Percentiles rank a stretch among this genome's conserved stretches.
Conservation (phyloP, 2,329 filamentous ascomycete genomes). For the Exophiala mesophila region DNA sequence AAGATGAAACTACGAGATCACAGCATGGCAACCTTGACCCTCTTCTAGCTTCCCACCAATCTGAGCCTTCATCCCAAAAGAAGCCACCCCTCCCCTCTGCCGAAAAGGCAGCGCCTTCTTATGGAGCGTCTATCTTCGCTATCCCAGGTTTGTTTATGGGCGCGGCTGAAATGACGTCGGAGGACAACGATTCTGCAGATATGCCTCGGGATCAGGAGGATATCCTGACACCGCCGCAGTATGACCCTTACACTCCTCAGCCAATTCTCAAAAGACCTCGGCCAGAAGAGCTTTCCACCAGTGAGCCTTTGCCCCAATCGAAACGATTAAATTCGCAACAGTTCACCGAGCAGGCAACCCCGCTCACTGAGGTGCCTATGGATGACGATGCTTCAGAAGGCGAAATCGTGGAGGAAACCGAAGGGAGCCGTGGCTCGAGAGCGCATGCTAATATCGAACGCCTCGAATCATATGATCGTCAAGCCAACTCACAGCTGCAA, state of each 20-base stretch:
- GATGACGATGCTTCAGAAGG: constrained; percentile 18
- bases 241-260: neutral
- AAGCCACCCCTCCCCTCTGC: too few species aligned
- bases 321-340: constrained; percentile 14
- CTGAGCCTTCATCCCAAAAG: too few species aligned
- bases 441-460: neutral
- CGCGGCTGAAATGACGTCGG: constrained; percentile 18
- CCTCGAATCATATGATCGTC: constrained; percentile 33
- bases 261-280: constrained; percentile 1
- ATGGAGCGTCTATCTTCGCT: constrained; percentile 25
- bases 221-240: too few species aligned
- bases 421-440: constrained; percentile 8
- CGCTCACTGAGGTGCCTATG: neutral
- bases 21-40: too few species aligned
- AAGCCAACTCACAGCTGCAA: constrained; percentile 5
- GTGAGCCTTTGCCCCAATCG: neutral
- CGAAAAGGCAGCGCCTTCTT: too few species aligned
- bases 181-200: neutral
- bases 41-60: too few species aligned
- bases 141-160: constrained; percentile 52
- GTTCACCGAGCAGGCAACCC: too few species aligned
- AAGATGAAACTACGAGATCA: too few species aligned
- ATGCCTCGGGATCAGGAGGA: too few species aligned
- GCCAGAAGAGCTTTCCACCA: neutral
- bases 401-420: constrained; percentile 15